Evolutionary conservation across 2,329 filamentous ascomycete species (phyloP).

Genomic region (Trichoderma sp.): DNA sequence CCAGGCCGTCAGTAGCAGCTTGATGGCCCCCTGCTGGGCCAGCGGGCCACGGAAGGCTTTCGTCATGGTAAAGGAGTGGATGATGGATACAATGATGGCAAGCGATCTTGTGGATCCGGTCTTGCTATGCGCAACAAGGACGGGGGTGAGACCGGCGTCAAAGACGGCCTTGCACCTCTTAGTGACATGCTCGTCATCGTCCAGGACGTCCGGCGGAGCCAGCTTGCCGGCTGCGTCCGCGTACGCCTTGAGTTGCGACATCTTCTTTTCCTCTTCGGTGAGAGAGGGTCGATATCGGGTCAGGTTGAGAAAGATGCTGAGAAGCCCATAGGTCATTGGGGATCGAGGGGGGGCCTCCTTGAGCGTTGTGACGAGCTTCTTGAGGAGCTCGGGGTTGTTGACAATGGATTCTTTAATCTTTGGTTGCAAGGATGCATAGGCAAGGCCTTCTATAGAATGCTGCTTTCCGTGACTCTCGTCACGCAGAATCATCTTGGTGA

Average conservation of each 20-base stretch:
- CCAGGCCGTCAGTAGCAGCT: slow-evolving; percentile 74
- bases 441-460: slow-evolving; percentile 84
- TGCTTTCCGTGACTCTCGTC: slow-evolving; percentile 61
- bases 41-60: slow-evolving; percentile 74
- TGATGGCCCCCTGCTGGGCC: slow-evolving; percentile 91
- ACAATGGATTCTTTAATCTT: slow-evolving; percentile 81
- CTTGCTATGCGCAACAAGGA: slow-evolving; percentile 76
- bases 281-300: slow-evolving; percentile 76
- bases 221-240: slow-evolving; percentile 77
- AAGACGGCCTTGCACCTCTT: slow-evolving; percentile 77
- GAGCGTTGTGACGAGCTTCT: slow-evolving; percentile 67
- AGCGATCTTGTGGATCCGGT: slow-evolving; percentile 71
- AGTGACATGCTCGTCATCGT: slow-evolving; percentile 74
- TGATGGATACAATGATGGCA: slow-evolving; percentile 71
- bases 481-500: slow-evolving; percentile 66
- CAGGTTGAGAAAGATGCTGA: slow-evolving; percentile 85
- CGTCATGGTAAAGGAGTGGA: slow-evolving; percentile 76
- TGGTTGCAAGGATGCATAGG: slow-evolving; percentile 85
- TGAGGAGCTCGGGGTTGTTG: slow-evolving; percentile 68
- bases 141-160: slow-evolving; percentile 73
- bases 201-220: slow-evolving; percentile 65
- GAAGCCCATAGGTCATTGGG: slow-evolving; percentile 76
- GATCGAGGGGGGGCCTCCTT: slow-evolving; percentile 62
- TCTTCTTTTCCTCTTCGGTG: slow-evolving; percentile 89
- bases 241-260: slow-evolving; percentile 90